Evolutionary conservation across 2,329 filamentous ascomycete species (phyloP).

Genomic region (Phoma sp.): DNA sequence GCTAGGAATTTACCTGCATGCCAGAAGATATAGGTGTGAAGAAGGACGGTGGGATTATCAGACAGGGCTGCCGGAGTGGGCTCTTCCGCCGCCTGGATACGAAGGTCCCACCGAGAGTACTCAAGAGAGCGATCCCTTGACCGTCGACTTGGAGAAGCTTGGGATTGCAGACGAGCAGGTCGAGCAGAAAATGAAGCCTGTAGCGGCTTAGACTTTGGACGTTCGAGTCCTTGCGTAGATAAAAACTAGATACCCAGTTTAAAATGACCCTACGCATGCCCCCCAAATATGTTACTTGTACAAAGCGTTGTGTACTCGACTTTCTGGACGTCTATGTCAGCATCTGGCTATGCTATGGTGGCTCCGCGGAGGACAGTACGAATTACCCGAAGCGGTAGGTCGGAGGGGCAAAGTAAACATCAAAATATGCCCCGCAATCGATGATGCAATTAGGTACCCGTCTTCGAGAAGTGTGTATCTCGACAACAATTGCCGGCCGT

Average conservation of each 20-base stretch:
- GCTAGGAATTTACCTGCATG: constrained; percentile 91
- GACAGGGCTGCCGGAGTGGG: constrained; percentile 85
- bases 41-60: constrained; percentile 86
- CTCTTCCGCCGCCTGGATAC: constrained; percentile 75
- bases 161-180: constrained; percentile 39
- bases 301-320: neutral
- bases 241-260: constrained; percentile 7
- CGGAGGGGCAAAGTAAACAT: constrained; percentile 21
- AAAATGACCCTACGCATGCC: neutral
- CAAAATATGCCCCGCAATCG: constrained; percentile 15
- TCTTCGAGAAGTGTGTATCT: neutral
- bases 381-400: constrained; percentile 21
- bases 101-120: constrained; percentile 73
- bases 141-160: constrained; percentile 52
- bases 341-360: too few species aligned
- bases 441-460: constrained; percentile 9
- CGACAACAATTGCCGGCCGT: constrained; percentile 21
- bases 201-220: neutral
- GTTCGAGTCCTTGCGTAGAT: neutral
- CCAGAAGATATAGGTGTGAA: constrained; percentile 83
- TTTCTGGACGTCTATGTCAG: too few species aligned
- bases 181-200: neutral
- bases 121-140: constrained; percentile 54
- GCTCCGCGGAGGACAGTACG: constrained; percentile 17
- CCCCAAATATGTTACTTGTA: neutral